A percentile compares a stretch with the other conserved stretches of the same genome.
phyloP scores from a whole-genome alignment of 2,329 filamentous ascomycete genomes.

The Stagonosporopsis cucurbitacearum region DNA sequence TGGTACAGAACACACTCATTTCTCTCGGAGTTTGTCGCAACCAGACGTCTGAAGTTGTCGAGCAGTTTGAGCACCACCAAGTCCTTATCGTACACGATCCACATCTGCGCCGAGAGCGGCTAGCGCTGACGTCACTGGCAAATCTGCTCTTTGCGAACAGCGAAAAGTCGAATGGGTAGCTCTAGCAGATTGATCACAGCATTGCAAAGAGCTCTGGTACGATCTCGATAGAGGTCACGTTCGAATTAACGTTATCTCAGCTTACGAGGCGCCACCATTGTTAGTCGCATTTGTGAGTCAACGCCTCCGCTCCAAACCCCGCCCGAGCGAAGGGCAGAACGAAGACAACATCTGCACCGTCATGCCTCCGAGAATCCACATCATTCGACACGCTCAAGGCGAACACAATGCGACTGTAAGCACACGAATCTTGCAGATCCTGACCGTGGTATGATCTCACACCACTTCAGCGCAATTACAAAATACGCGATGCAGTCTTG shows the following conservation, averaged over 20 bases:
- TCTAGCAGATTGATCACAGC: not conserved
- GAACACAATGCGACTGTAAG: constrained; percentile 69
- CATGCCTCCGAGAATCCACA: constrained; percentile 45
- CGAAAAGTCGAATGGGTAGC: constrained; percentile 10
- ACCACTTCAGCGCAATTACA: constrained; percentile 70
- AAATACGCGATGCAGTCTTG: constrained; percentile 77
- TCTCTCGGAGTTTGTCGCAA: not conserved
- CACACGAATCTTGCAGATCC: not conserved
- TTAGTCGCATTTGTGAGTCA: constrained; percentile 7
- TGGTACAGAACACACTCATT: no score
- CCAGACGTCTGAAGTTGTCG: not conserved
- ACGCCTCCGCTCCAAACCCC: constrained; percentile 1
- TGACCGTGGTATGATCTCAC: not conserved
- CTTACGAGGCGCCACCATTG: not conserved
- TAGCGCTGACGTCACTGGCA: constrained; percentile 14
- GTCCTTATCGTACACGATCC: constrained; percentile 20
- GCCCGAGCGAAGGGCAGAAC: not conserved
- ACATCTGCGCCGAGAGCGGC: not conserved
- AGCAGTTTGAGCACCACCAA: not conserved
- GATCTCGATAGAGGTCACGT: no score
- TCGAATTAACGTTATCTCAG: no score
- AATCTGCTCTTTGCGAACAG: not conserved
- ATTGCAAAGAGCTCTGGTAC: not conserved
- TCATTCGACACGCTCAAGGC: constrained; percentile 76
- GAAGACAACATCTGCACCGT: constrained; percentile 7